Evolutionary conservation across 306 rosid species (phyloP).

Genomic region (Ammopiptanthus mongolicus): DNA sequence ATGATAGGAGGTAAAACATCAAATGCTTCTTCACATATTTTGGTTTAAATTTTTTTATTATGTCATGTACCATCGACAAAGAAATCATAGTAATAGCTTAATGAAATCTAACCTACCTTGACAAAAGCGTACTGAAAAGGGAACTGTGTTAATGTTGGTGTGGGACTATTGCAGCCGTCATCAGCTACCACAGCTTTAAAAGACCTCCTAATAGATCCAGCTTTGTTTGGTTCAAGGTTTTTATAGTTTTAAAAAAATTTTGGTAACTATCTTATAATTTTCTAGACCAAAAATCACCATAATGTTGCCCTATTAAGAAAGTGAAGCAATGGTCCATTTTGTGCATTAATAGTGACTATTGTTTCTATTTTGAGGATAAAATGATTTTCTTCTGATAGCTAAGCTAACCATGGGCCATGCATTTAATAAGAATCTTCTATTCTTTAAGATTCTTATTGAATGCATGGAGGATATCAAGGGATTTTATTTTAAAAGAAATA

Average conservation of each 20-base stretch:
- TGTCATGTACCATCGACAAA: not conserved
- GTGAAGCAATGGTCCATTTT: not conserved
- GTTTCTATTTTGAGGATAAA: not conserved
- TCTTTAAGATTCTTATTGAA: not conserved
- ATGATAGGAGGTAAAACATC: slow-evolving; percentile 56
- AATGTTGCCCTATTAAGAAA: not conserved
- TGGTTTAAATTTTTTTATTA: not conserved
- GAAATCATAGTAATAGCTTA: slow-evolving; percentile 2
- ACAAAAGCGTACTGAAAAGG: not conserved
- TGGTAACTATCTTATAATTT: not conserved
- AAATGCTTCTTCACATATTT: not conserved
- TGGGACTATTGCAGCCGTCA: not conserved
- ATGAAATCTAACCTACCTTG: not conserved
- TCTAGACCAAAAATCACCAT: not conserved
- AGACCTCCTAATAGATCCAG: not conserved
- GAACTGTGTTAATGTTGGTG: not conserved
- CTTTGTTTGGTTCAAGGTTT: not conserved
- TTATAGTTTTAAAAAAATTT: not conserved
- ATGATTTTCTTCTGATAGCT: not conserved
- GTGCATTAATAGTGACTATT: not conserved
- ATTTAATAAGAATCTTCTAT: not conserved
- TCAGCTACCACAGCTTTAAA: not conserved
- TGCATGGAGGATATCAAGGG: not conserved
- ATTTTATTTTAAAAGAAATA: not conserved
- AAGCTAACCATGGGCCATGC: not conserved